Base-by-base conservation (phyloP, 495 filamentous ascomycete genomes). In the Talaromyces ruber region DNA sequence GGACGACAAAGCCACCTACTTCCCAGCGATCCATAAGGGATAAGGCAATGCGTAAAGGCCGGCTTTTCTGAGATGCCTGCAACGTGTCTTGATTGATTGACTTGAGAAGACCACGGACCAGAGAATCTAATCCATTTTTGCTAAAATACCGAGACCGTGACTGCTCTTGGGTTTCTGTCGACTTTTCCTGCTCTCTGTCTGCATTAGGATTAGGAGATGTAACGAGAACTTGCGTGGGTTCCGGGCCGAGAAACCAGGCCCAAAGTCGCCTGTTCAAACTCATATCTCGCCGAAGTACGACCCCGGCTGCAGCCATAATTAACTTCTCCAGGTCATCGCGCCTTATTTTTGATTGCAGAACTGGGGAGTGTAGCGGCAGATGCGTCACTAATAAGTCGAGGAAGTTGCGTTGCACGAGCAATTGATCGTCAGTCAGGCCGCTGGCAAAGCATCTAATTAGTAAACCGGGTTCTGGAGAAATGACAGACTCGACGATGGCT, bases 11-110 rank as follows among this genome's bases (percentile, higher is more conserved):
- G 11, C 89, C 91, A 21, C 94, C 94, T 67, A 99, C 90, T 68
- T 99, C 95, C 92, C 91, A 97, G 29, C 91, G 84, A 76, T 99
- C 94, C 95, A 98, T 97, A 58, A 99, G 75, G 16, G 95, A 97
- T 5, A 97, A 78, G 59, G 91, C 94, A 62, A 98, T 92, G 34
- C 92, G 86, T 64, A 96, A 96, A 1, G 95, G 93, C 53, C 84
- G 84, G n/a, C 92, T 91, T 68, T 85, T 81, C 62, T 97, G 90
- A 3, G 83, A 72, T 1, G 91, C 81, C 58, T 79, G 77, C 0
- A 63, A 69, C 47, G 80, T 78, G 12, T 76, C 69, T 8, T 79
- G 76, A 32, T 81, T 81, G 61, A 99, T 85, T 86, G 96, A 88
- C 55, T 83, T 81, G 11, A 93, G 76, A 24, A 97, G 72, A n/a